Evolutionary conservation across 495 filamentous ascomycete species (phyloP).

Genomic region (Xylaria grammica): DNA sequence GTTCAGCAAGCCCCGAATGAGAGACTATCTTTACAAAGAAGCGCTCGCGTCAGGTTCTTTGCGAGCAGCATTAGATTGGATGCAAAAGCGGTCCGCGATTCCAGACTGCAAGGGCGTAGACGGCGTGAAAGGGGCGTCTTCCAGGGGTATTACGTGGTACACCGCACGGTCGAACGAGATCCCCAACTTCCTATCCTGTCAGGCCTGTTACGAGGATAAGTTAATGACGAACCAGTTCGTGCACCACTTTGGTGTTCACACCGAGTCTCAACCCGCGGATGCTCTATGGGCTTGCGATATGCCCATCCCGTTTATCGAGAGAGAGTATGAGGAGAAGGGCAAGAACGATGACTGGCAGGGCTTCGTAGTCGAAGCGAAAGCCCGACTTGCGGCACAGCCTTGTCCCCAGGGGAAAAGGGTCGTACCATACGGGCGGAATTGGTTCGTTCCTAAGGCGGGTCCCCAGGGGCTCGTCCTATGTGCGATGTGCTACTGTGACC

Average conservation of each 20-base stretch:
- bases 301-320: slow-evolving; percentile 36
- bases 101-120: slow-evolving; percentile 32
- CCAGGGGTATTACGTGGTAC: slow-evolving; percentile 26
- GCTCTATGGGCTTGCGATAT: slow-evolving; percentile 43
- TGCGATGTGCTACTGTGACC: slow-evolving; percentile 43
- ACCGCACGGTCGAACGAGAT: slow-evolving; percentile 28
- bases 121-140: slow-evolving; percentile 20
- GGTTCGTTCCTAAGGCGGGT: slow-evolving; percentile 40
- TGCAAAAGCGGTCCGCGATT: slow-evolving; percentile 23
- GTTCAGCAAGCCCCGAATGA: slow-evolving; percentile 30
- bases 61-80: slow-evolving; percentile 21
- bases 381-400: slow-evolving; percentile 28
- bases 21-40: slow-evolving; percentile 17
- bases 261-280: slow-evolving; percentile 28
- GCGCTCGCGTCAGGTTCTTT: slow-evolving; percentile 19
- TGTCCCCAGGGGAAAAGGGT: slow-evolving; percentile 27
- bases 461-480: slow-evolving; percentile 40
- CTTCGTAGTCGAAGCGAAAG: slow-evolving; percentile 30
- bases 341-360: slow-evolving; percentile 37
- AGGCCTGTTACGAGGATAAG: slow-evolving; percentile 45
- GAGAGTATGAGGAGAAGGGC: slow-evolving; percentile 33
- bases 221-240: slow-evolving; percentile 37
- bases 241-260: slow-evolving; percentile 26
- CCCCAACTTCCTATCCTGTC: slow-evolving; percentile 37
- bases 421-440: slow-evolving; percentile 30